These are phyloP conservation scores for Soucietia sequanensis DNA, from an alignment of 805 yeast genomes.

Conservation along the genomic window DNA sequence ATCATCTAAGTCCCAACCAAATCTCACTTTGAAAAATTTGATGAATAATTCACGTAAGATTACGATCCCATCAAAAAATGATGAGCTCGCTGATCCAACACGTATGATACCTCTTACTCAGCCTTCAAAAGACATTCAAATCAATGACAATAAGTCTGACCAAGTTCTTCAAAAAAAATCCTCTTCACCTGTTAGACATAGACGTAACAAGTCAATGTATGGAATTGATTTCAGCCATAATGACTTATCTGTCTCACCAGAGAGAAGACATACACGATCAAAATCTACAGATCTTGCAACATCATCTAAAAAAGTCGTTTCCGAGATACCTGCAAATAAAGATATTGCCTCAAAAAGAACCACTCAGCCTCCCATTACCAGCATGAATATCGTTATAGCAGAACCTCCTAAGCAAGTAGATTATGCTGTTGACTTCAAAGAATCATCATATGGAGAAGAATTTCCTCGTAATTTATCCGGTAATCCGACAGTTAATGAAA, in stretches of 20 bases:
- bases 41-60: background rate
- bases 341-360: background rate
- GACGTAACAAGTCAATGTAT: constrained; percentile 40
- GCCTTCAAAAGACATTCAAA: no score
- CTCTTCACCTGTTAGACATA: constrained; percentile 27
- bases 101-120: no score
- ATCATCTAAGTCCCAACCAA: constrained; percentile 21
- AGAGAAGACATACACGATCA: constrained; percentile 7
- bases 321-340: background rate
- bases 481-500: constrained; percentile 2
- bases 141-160: background rate
- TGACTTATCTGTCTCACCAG: constrained; percentile 3
- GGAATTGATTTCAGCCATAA: constrained; percentile 23
- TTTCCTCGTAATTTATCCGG: background rate
- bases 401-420: constrained; percentile 38
- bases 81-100: no score
- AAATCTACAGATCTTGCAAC: constrained; percentile 6
- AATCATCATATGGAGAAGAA: constrained; percentile 7
- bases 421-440: constrained; percentile 43
- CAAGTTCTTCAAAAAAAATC: constrained; percentile 1
- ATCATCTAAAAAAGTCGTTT: background rate
- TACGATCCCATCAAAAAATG: background rate
- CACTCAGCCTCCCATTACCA: constrained; percentile 1
- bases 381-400: constrained; percentile 23
- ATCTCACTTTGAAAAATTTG: constrained; percentile 7